Base-by-base conservation (phyloP, 2,329 filamentous ascomycete genomes). In the Septoria petroselini region DNA sequence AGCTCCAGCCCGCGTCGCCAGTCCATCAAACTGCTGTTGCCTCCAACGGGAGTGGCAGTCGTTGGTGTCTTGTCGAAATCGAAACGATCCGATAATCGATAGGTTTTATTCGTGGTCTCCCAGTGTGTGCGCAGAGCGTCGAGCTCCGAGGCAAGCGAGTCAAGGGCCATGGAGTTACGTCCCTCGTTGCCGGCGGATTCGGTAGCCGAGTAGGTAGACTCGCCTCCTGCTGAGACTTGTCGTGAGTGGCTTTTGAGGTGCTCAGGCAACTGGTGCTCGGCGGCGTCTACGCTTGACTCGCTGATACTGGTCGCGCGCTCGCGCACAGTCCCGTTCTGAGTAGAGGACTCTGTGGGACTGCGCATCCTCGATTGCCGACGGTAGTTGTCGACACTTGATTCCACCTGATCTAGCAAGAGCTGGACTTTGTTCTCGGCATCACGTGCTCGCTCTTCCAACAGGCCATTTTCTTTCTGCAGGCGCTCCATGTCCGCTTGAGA, bases 81-180 rank as follows among this genome's bases (percentile, higher is more conserved):
- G 61, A 94, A 91, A 66, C 96, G 91, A 62, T 95, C 94, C 43
- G 86, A 83, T 64, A 96, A 74, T 18, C 93, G 85, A 69, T 97
- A 96, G 63, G 88, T 94, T 70, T 94, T 93, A 73, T 91, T 96
- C 9, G 90, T 95, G 31, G 85, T 88, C 72, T 97, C 90, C 93
- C 93, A 98, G 63, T 96, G 91, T 44, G 78, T 88, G 44, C 91
- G 83, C 40, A 98, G 77, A 9, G 88, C 86, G 68, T 98, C 93
- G 6, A 98, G 82, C 72, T 98, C 93, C 56, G 82, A 89, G 8
- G 93, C 91, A 18, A 98, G 80, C 57, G 85, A 93, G 70, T 98
- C 93, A 15, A 98, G 79, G 2, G 51, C 67, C 60, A 68, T 30
- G 27, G 70, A 69, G 45, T 71, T 68, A 44, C 66, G 64, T 40